Evolutionary conservation across 129 eudicot species (phyloP), one percentile per base, ranked within the genome.

Genomic region (Ambrosia trifida): DNA sequence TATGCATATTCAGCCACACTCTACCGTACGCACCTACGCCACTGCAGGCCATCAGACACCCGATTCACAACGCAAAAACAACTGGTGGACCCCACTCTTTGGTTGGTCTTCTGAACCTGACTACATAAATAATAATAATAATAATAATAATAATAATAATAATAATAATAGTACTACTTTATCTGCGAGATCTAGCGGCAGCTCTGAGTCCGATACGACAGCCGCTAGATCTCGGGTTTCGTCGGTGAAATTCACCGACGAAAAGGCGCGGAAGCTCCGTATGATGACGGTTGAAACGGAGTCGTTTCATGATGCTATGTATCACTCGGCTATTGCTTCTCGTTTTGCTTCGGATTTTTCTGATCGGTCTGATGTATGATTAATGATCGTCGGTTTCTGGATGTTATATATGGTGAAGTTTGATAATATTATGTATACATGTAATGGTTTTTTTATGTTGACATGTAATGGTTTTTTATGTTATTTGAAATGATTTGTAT

Each of bases 241-340:
- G 0, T 73, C 85, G 31, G 89, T 85, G 8, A 70, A 73, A 0
- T 87, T 90, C 49, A 90, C 95, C 5, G 96, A 85, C 51, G 91
- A 90, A 66, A 90, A 90, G 74, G 96, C 96, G 45, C 79, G 58
- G 85, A 87, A 82, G 82, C 84, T 90, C 3, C 69, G 95, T 67
- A 85, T 88, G 97, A 28, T 80, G 72, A 84, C 90, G 14, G 54
- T 31, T 16, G 90, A 76, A 30, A 61, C 82, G 72, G 69, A 74
- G 73, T 66, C 87, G 82, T 76, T 50, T 74, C 97, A 91, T n/a
- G 97, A 85, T 38, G 81, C 70, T 75, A 91, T 91, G 97, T 91
- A 91, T 58, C 97, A 91, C 72, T 91, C 97, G 9, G 96, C 93
- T 49, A 91, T 91, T 45, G 96, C 97, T 33, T 82, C 97, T 62